Evolutionary conservation across 495 filamentous ascomycete species (phyloP), one percentile per base, ranked within the genome.

Genomic region (Bacidia gigantensis): DNA sequence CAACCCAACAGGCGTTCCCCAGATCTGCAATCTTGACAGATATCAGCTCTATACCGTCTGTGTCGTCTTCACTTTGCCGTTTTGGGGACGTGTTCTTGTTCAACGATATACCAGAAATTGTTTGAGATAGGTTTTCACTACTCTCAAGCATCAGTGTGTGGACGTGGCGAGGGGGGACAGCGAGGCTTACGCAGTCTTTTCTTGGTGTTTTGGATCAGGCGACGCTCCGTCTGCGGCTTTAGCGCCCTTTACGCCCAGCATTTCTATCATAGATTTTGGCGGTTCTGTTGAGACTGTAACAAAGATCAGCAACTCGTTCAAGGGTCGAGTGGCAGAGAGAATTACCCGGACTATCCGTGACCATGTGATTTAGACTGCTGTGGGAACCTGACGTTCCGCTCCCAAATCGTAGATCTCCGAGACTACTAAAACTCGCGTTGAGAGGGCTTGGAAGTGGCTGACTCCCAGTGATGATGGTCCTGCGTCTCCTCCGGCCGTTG

Each of bases 11-110:
- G 10, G 92, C 92, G 63, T 99, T 99, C 26, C 92, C 92, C 51
- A 99, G 74, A 72, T 99, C 92, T 12, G 92, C 92, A 66, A 99
- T 99, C 72, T 99, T 99, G 60, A 99, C 92, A 2, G 89, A 95
- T 53, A 99, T 99, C 41, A 84, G 87, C 54, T 89, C 82, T 52
- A 76, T 58, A 20, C 61, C 65, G 45, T 64, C 65, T 44, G 77
- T 64, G 18, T 77, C 73, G 46, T 81, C 77, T 49, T 75, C 67
- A 3, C 59, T 59, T 5, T 65, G 63, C 41, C 62, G 67, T 14
- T 67, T 59, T 18, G 68, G 65, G 38, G 71, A 69, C 17, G 72
- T 67, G 26, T 73, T 64, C 64, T 89, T 96, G 53, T 93, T 87
- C 14, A 99, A 77, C 14, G 92, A 95, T 52, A 98, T 96, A 22